Conservation (phyloP, 2,329 filamentous ascomycete genomes). For the Diplodia scrobiculata region DNA sequence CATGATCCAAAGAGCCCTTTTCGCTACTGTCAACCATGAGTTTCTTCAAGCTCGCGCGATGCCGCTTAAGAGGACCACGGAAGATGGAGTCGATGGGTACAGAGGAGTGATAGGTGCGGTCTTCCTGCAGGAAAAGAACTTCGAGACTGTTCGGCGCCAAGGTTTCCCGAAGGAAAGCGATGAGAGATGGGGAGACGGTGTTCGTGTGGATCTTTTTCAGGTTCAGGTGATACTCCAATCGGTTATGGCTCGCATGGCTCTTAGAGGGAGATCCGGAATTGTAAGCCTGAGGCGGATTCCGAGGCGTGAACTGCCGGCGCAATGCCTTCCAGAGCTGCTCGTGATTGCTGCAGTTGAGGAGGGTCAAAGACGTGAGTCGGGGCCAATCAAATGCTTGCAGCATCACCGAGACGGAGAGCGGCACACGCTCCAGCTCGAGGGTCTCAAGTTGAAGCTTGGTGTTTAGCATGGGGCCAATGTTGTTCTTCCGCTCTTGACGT, state of each 20-base stretch:
- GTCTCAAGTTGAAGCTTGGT: conserved; percentile 68
- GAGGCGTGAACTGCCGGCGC: conserved; percentile 55
- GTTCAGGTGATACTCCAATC: conserved; percentile 54
- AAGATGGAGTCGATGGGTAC: conserved; percentile 73
- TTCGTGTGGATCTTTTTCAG: conserved; percentile 77
- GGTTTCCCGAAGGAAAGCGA: conserved; percentile 75
- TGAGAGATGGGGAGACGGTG: conserved; percentile 66
- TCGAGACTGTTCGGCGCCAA: conserved; percentile 79
- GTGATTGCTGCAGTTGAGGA: conserved; percentile 72
- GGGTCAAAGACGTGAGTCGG: conserved; percentile 68
- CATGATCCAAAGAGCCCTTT: conserved; percentile 50
- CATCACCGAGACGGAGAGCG: conserved; percentile 71
- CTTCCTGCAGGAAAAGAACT: conserved; percentile 74
- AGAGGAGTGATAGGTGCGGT: conserved; percentile 55
- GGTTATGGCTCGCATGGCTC: conserved; percentile 36
- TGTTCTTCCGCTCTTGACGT: conserved; percentile 25
- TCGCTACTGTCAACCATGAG: conserved; percentile 72
- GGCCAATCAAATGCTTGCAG: conserved; percentile 74
- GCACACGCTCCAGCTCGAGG: conserved; percentile 73
- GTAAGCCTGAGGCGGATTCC: conserved; percentile 35
- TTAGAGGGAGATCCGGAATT: conserved; percentile 41
- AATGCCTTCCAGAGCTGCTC: conserved; percentile 75
- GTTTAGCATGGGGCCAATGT: conserved; percentile 49
- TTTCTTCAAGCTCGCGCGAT: conserved; percentile 70
- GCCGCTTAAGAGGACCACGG: conserved; percentile 68